Percentiles rank a stretch among this genome's conserved stretches.
Evolutionary conservation across 768 basidiomycete species (phyloP).

Genomic region (Artomyces pyxidatus): DNA sequence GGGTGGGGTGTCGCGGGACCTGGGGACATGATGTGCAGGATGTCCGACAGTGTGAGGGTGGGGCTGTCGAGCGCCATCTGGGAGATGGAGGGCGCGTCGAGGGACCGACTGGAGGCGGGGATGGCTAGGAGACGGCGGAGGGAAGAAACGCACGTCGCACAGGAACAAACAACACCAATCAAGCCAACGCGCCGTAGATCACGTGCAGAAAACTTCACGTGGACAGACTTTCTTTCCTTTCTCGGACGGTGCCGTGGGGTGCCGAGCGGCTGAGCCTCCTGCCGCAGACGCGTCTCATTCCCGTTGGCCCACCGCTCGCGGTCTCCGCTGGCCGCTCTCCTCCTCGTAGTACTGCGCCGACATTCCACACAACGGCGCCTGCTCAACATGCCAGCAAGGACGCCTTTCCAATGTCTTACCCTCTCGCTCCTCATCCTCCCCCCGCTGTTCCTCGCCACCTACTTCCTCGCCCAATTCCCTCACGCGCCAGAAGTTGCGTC

Average conservation of each 20-base stretch:
- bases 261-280: background rate
- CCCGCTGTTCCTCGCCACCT: slow-evolving; percentile 49
- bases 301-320: background rate
- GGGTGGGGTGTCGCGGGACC: slow-evolving; percentile 30
- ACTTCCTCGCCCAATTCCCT: slow-evolving; percentile 62
- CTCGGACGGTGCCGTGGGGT: no score
- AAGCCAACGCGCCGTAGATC: slow-evolving; percentile 16
- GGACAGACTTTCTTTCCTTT: slow-evolving; percentile 15
- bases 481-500: slow-evolving; percentile 41
- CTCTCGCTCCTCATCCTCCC: slow-evolving; percentile 52
- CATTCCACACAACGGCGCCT: background rate
- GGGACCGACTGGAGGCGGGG: no score
- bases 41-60: slow-evolving; percentile 45
- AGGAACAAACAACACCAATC: slow-evolving; percentile 23
- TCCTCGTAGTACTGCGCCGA: background rate
- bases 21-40: slow-evolving; percentile 46
- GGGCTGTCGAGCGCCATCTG: slow-evolving; percentile 29
- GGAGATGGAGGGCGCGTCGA: slow-evolving; percentile 3
- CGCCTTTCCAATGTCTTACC: slow-evolving; percentile 31
- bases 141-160: slow-evolving; percentile 9
- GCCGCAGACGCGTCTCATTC: background rate
- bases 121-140: background rate
- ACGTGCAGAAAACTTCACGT: slow-evolving; percentile 29
- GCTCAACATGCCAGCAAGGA: slow-evolving; percentile 18
- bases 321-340: no score